Evolutionary conservation across 2,329 filamentous ascomycete species (phyloP), one percentile per base, ranked within the genome.

Genomic region (Aspergillus fijiensis): DNA sequence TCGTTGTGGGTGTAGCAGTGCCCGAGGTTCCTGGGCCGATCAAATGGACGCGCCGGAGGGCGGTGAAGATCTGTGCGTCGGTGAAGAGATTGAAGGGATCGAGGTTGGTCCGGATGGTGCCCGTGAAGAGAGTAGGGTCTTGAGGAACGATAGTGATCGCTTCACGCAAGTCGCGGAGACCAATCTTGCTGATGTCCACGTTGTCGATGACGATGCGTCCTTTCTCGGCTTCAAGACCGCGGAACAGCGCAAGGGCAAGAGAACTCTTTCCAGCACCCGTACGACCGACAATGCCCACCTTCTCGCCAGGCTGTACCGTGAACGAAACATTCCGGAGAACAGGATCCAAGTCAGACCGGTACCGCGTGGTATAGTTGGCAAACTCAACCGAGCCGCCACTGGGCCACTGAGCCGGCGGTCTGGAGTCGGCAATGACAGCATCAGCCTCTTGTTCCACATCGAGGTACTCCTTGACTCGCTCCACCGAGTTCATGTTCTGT

Each of bases 401-500:
- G 9, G 95, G 95, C 95, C 95, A 99, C 72, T 90, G 87, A 4
- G 83, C 77, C 0, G 89, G 83, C 6, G 95, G 95, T 29, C 91
- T 85, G 65, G 87, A 90, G 60, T 94, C 87, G 57, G 92, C 87
- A 47, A 96, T 85, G 47, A 96, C 81, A 1, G 90, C 83, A 0
- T 85, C 81, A 1, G 95, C 93, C 78, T 99, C 95, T 74, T 97
- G 94, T 69, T 98, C 94, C 1, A 99, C 90, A 49, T 98, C 92
- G 39, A 98, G 85, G 72, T 98, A 99, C 74, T 99, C 95, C 80
- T 96, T 96, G 72, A 99, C 89, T 71, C 95, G 91, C 78, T 99
- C 95, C 52, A 98, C 93, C 2, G 94, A 94, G 78, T 99, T 99
- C 95, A 99, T 98, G 78, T 97, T 98, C 77, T 99, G 95, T 78